Conservation (phyloP, 108 stramenopile genomes). For the Asterionellopsis glacialis region DNA sequence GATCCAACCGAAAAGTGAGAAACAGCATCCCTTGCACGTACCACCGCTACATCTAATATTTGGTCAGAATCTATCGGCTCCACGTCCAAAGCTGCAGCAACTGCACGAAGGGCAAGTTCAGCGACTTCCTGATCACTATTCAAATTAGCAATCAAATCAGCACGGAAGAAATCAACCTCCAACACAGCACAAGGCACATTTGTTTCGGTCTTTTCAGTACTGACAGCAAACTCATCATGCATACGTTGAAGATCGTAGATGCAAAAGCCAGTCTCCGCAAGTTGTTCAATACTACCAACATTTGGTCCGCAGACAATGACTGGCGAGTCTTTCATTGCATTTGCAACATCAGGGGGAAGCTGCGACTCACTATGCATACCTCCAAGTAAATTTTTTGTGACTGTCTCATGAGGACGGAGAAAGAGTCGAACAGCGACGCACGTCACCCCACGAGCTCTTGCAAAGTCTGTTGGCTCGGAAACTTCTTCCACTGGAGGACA, state of each 20-base stretch:
- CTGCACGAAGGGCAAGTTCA: slow-evolving; percentile 46
- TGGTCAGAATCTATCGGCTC: slow-evolving; percentile 18
- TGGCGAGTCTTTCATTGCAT: slow-evolving; percentile 70
- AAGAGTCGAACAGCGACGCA: slow-evolving; percentile 79
- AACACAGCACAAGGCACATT: slow-evolving; percentile 22
- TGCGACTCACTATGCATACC: slow-evolving; percentile 30
- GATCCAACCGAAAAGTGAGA: slow-evolving; percentile 70
- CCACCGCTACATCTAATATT: slow-evolving; percentile 48
- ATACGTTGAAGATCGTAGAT: slow-evolving; percentile 78
- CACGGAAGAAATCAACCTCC: slow-evolving; percentile 85
- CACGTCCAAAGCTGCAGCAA: slow-evolving; percentile 51
- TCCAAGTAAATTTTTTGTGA: slow-evolving; percentile 23
- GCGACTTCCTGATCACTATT: slow-evolving; percentile 36
- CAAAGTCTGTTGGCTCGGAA: slow-evolving; percentile 35
- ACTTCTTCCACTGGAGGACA: slow-evolving; percentile 47
- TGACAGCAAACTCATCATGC: slow-evolving; percentile 54
- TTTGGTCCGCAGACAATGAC: slow-evolving; percentile 71
- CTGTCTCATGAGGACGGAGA: slow-evolving; percentile 25
- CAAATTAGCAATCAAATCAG: slow-evolving; percentile 56
- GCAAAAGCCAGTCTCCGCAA: slow-evolving; percentile 78
- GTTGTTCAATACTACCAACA: slow-evolving; percentile 52
- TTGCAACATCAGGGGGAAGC: slow-evolving; percentile 32
- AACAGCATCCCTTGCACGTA: slow-evolving; percentile 70
- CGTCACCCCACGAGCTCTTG: slow-evolving; percentile 72
- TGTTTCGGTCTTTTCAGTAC: slow-evolving; percentile 6